Conservation (phyloP, 352 stramenopile species). For the Globisporangium middletonii region DNA sequence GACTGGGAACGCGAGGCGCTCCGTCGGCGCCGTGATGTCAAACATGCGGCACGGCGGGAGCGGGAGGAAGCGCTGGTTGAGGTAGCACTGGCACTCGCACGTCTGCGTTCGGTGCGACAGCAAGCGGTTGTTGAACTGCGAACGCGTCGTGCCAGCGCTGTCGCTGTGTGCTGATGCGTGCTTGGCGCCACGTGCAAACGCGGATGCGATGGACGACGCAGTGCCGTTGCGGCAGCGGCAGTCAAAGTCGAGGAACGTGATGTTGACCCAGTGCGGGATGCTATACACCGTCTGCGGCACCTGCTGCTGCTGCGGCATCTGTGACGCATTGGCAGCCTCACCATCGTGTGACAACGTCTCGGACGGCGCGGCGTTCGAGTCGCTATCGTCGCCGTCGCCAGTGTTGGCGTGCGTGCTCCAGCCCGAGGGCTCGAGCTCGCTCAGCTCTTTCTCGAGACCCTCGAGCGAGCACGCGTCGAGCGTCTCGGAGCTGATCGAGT, state of each 20-base stretch:
- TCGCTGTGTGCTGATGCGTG: neutral
- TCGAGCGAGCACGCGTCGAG: neutral
- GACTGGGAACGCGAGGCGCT: slow-evolving; percentile 44
- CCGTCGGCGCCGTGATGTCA: slow-evolving; percentile 41
- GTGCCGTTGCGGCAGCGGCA: slow-evolving; percentile 30
- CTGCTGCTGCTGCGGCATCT: neutral
- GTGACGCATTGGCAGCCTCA: neutral
- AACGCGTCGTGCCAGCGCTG: neutral
- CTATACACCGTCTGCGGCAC: slow-evolving; percentile 4
- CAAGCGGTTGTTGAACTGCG: slow-evolving; percentile 13
- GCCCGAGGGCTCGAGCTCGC: neutral
- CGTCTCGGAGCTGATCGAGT: neutral
- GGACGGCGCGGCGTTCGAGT: neutral
- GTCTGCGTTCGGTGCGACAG: slow-evolving; percentile 25
- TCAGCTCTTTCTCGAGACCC: neutral
- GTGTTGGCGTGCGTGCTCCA: neutral
- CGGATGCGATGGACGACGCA: neutral
- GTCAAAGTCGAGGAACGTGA: slow-evolving; percentile 84
- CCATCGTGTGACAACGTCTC: neutral
- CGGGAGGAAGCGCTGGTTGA: slow-evolving; percentile 45
- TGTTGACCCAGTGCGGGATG: slow-evolving; percentile 93
- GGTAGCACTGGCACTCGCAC: slow-evolving; percentile 39
- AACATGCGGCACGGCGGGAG: slow-evolving; percentile 75
- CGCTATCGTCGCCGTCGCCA: neutral
- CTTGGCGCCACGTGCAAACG: neutral